Evolutionary conservation across 129 eudicot species (phyloP).

Genomic region (Pseudognaphalium luteoalbum): DNA sequence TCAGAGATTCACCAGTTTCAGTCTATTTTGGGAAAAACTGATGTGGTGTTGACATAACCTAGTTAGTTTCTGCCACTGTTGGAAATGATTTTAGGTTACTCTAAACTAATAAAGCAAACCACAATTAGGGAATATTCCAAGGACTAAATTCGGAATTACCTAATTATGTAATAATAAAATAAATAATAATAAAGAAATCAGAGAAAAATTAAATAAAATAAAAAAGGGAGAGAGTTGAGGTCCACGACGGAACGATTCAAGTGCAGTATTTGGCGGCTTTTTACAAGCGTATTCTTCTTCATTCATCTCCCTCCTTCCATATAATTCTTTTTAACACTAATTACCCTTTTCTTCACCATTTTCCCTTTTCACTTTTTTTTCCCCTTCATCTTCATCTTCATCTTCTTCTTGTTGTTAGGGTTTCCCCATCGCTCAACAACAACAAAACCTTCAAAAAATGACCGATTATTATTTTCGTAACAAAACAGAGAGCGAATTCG

Average conservation of each 20-base stretch:
- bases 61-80: too few species aligned
- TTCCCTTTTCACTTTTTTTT: not conserved
- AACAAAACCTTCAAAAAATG: not conserved
- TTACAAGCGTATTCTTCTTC: conserved; percentile 15
- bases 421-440: not conserved
- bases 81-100: too few species aligned
- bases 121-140: not conserved
- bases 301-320: conserved; percentile 25
- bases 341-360: not conserved
- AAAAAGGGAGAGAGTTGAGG: conserved; percentile 23
- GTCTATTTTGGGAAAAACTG: too few species aligned
- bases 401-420: not conserved
- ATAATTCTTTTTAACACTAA: not conserved
- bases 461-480: not conserved
- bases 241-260: conserved; percentile 53
- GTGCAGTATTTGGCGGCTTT: conserved; percentile 68
- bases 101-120: too few species aligned
- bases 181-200: not conserved
- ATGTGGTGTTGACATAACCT: too few species aligned
- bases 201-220: not conserved
- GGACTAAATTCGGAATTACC: not conserved
- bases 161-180: too few species aligned
- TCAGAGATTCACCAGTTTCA: too few species aligned
- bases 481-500: not conserved
- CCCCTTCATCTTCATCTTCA: conserved; percentile 4